These are phyloP conservation scores for Coemansia sp. DNA, from an alignment of 192 early-diverging fungal genomes.

Conservation along the genomic window DNA sequence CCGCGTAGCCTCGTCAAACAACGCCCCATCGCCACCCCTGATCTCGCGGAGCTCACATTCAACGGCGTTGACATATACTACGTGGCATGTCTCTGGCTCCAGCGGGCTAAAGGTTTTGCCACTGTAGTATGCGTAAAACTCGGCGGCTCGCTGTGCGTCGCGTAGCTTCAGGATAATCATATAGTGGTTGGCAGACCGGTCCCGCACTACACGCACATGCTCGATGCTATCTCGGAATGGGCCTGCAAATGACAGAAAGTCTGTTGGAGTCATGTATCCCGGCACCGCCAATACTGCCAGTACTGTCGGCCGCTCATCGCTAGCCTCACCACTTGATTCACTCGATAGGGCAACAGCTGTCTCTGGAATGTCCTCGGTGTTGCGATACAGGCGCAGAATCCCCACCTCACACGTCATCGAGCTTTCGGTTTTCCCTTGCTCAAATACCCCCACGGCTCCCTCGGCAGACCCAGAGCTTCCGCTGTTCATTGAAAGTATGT, in stretches of 20 bases:
- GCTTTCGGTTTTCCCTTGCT: neutral
- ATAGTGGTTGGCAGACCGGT: conserved; percentile 84
- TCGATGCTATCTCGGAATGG: conserved; percentile 68
- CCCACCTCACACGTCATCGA: conserved; percentile 23
- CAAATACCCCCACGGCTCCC: conserved; percentile 22
- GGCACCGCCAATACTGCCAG: conserved; percentile 88
- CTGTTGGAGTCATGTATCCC: conserved; percentile 84
- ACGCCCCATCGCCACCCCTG: conserved; percentile 10
- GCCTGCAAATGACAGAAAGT: conserved; percentile 87
- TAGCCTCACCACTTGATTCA: neutral
- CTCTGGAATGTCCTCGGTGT: conserved; percentile 1
- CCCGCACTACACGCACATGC: conserved; percentile 80
- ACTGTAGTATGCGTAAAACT: conserved; percentile 81
- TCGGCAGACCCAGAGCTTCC: neutral
- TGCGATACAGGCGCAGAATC: conserved; percentile 35
- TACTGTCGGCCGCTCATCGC: conserved; percentile 22
- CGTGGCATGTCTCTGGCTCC: conserved; percentile 82
- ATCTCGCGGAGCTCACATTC: conserved; percentile 66
- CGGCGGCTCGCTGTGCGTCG: conserved; percentile 58
- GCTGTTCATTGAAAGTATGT: neutral
- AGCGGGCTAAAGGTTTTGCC: conserved; percentile 85
- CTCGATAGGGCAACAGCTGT: neutral
- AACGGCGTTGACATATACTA: conserved; percentile 79
- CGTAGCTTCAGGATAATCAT: conserved; percentile 88
- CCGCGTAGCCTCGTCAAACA: conserved; percentile 6